Percentiles rank a stretch among this genome's conserved stretches.
Conservation (phyloP, 176 grass and related monocot genomes). For the Oryza meyeriana region DNA sequence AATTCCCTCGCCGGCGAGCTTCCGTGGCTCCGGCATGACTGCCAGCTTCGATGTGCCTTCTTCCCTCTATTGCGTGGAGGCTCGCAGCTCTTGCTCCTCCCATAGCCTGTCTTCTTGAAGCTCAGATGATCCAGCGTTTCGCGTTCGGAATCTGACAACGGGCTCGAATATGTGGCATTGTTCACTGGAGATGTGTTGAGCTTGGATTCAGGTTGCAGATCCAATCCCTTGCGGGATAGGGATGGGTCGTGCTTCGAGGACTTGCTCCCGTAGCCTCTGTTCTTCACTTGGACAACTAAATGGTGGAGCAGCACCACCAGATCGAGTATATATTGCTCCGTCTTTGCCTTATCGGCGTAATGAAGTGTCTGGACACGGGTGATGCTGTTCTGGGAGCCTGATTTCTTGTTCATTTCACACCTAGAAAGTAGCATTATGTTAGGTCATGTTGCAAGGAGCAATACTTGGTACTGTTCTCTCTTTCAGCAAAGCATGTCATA, state of each 20-base stretch:
- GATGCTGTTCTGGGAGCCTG: conserved; percentile 35
- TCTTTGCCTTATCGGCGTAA: conserved; percentile 76
- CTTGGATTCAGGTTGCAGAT: neutral
- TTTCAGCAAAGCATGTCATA: neutral
- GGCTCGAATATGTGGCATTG: neutral
- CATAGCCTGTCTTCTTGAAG: conserved; percentile 36
- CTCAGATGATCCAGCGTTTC: conserved; percentile 48
- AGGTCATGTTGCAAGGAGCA: neutral
- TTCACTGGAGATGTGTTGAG: conserved; percentile 43
- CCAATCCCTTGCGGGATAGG: conserved; percentile 14
- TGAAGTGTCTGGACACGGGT: conserved; percentile 80
- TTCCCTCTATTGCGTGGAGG: neutral
- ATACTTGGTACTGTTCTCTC: neutral
- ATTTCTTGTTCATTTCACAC: conserved; percentile 69
- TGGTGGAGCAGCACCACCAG: conserved; percentile 87
- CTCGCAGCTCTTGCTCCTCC: conserved; percentile 79
- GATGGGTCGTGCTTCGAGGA: conserved; percentile 23
- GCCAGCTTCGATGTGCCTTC: conserved; percentile 42
- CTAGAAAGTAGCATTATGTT: conserved; percentile 32
- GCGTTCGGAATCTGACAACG: conserved; percentile 46
- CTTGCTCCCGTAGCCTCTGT: conserved; percentile 61
- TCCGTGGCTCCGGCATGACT: conserved; percentile 58
- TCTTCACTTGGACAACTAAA: conserved; percentile 85
- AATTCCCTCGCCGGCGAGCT: conserved; percentile 68
- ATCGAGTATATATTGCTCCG: conserved; percentile 68